Evolutionary conservation across 2,329 filamentous ascomycete species (phyloP).

Genomic region (Oidium heveae): DNA sequence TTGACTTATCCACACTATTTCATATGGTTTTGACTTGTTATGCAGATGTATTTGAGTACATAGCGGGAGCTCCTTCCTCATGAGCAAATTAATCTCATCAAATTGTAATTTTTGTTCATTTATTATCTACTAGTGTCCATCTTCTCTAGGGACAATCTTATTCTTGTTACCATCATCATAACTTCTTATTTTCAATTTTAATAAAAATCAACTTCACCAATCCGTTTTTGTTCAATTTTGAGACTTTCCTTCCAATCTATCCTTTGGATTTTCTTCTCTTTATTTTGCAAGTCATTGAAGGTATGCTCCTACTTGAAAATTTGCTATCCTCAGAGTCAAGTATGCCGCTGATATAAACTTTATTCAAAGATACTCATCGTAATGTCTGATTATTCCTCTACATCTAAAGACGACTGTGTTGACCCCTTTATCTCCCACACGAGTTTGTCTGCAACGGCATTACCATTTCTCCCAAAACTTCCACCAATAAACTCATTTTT

Average conservation of each 20-base stretch:
- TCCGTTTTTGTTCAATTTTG: slow-evolving; percentile 1
- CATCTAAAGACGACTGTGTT: slow-evolving; percentile 4
- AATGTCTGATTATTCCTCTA: slow-evolving; percentile 4
- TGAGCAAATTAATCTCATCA: not conserved
- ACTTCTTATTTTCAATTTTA: not conserved
- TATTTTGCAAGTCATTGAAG: not conserved
- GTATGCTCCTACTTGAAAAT: not conserved
- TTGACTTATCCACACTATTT: too few species aligned
- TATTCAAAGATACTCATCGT: not conserved
- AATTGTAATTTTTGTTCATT: not conserved
- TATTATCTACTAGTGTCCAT: not conserved
- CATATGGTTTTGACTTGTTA: not conserved
- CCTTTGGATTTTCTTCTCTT: not conserved
- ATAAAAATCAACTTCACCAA: not conserved
- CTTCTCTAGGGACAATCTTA: not conserved
- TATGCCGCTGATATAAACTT: not conserved
- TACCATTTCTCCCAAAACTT: slow-evolving; percentile 27
- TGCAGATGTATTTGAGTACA: not conserved
- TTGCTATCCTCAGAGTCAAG: not conserved
- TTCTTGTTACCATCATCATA: not conserved
- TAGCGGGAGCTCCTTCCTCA: not conserved
- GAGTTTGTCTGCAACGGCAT: slow-evolving; percentile 38
- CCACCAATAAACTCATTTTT: not conserved
- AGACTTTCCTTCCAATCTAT: not conserved
- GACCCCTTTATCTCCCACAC: slow-evolving; percentile 25